phyloP scores from a whole-genome alignment of 352 stramenopile species.

The Globisporangium cederbergense region DNA sequence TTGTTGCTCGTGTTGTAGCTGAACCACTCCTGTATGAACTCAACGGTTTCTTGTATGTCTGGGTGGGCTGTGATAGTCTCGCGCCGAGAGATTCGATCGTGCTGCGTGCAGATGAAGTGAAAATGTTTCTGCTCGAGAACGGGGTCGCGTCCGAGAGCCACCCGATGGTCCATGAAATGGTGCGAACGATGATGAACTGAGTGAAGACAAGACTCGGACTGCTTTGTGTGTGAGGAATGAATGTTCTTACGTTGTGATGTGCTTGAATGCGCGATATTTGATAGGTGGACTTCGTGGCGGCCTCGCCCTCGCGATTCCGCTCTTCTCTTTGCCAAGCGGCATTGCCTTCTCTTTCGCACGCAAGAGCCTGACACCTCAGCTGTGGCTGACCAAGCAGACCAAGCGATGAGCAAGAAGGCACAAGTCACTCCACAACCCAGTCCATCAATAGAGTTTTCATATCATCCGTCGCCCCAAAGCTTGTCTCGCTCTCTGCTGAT shows the following conservation, averaged over 20 bases:
- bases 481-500: not conserved
- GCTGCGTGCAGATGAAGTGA: conserved; percentile 50
- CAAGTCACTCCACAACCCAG: not conserved
- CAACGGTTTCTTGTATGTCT: conserved; percentile 6
- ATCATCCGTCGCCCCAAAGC: not conserved
- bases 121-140: conserved; percentile 42
- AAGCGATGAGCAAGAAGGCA: too few species aligned
- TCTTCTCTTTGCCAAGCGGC: conserved; percentile 64
- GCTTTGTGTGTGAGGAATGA: not conserved
- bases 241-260: not conserved
- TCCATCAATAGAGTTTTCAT: not conserved
- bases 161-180: conserved; percentile 58
- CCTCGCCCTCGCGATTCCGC: conserved; percentile 45
- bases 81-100: conserved; percentile 45
- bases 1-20: not conserved
- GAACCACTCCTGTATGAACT: not conserved
- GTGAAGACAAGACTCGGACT: not conserved
- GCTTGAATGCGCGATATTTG: not conserved
- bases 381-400: too few species aligned
- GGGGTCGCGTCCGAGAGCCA: conserved; percentile 31
- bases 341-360: conserved; percentile 22
- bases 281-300: conserved; percentile 70
- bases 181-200: conserved; percentile 12
- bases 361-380: not conserved
- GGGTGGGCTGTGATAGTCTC: conserved; percentile 31